Evolutionary conservation across 352 stramenopile genomes (phyloP).

Genomic region (Halophytophthora batemanensis): DNA sequence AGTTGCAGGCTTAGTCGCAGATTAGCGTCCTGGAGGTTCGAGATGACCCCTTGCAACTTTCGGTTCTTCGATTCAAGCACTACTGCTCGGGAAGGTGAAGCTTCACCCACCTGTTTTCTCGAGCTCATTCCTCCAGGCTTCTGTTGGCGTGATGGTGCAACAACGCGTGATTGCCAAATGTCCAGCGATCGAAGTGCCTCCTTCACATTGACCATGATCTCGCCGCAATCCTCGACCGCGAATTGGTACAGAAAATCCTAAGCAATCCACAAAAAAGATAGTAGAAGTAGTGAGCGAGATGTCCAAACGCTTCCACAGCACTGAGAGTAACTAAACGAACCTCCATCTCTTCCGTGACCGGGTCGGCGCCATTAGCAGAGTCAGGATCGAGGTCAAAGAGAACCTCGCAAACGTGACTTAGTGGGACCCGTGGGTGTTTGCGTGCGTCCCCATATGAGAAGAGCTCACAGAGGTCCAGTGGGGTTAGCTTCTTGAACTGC

Average conservation of each 20-base stretch:
- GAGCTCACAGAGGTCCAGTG: slow-evolving; percentile 50
- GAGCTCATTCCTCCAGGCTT: too few species aligned
- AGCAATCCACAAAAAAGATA: slow-evolving; percentile 2
- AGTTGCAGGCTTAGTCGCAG: slow-evolving; percentile 41
- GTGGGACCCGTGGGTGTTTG: slow-evolving; percentile 32
- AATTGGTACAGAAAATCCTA: slow-evolving; percentile 59
- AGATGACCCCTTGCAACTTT: slow-evolving; percentile 39
- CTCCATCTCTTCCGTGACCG: slow-evolving; percentile 57
- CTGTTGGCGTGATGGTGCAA: background rate
- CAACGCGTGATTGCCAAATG: slow-evolving; percentile 39
- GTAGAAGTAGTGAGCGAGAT: background rate
- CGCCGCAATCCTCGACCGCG: slow-evolving; percentile 27
- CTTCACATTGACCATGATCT: slow-evolving; percentile 54
- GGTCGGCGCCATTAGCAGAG: slow-evolving; percentile 21
- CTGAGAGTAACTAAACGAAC: slow-evolving; percentile 6
- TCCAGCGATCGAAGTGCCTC: slow-evolving; percentile 52
- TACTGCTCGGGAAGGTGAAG: slow-evolving; percentile 16
- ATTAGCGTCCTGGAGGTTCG: slow-evolving; percentile 41
- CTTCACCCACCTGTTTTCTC: slow-evolving; percentile 1
- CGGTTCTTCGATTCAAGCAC: slow-evolving; percentile 42
- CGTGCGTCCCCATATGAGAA: slow-evolving; percentile 47
- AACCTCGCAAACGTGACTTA: slow-evolving; percentile 53
- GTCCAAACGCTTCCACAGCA: background rate
- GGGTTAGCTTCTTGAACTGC: slow-evolving; percentile 34
- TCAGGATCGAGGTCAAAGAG: slow-evolving; percentile 50